Conservation (phyloP, 1,284 basidiomycete species). For the Microbotryum scabiosae region DNA sequence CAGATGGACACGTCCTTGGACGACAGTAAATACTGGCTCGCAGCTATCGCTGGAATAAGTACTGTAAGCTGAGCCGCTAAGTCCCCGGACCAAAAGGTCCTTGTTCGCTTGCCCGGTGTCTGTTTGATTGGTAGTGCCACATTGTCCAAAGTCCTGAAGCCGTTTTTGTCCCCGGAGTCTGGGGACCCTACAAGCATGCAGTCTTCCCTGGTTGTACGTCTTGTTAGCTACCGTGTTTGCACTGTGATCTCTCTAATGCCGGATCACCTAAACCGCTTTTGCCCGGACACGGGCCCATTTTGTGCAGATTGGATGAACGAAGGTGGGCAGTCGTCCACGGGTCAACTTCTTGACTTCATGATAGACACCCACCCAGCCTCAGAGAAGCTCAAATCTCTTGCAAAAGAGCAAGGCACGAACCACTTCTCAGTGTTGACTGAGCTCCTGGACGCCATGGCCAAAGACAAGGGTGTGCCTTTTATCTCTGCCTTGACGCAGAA, state of each 20-base stretch:
- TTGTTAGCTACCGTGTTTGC: neutral
- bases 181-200: constrained; percentile 90
- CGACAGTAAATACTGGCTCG: constrained; percentile 71
- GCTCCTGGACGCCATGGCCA: constrained; percentile 58
- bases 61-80: constrained; percentile 43
- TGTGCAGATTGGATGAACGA: constrained; percentile 78
- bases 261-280: neutral
- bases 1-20: constrained; percentile 50
- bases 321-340: constrained; percentile 95
- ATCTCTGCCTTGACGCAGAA: constrained; percentile 72
- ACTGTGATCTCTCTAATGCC: neutral
- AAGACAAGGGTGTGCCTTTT: constrained; percentile 44
- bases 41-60: constrained; percentile 89
- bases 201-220: constrained; percentile 68
- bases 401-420: constrained; percentile 43
- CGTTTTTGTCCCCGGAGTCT: constrained; percentile 83
- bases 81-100: too few species aligned
- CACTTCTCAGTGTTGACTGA: constrained; percentile 59
- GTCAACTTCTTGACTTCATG: constrained; percentile 78
- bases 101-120: too few species aligned
- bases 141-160: constrained; percentile 65
- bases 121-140: constrained; percentile 54
- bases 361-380: constrained; percentile 86
- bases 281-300: neutral
- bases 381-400: constrained; percentile 53